Evolutionary conservation across 805 yeast species (phyloP), one percentile per base, ranked within the genome.

Genomic region (Kodamaea kakaduensis): DNA sequence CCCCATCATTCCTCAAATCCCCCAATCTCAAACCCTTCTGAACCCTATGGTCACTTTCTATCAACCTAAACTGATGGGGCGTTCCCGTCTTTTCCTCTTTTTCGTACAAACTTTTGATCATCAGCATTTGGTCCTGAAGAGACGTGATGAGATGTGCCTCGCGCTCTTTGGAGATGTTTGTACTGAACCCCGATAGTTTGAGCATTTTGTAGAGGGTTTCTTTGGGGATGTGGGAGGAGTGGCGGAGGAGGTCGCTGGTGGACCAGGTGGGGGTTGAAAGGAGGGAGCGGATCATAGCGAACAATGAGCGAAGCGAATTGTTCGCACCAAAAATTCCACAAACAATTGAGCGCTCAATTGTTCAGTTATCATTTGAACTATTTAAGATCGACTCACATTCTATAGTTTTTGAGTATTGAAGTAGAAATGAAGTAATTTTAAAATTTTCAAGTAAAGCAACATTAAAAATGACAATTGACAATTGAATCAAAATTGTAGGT

Each of bases 161-260:
- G 23, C 67, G 61, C 3, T 47, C 50, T 0, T 36, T 34, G 3
- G 55, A 17, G 8, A 61, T 37, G 5, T 46, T 40, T 7, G 56
- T 45, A 3, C 69, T 62, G 4, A 78, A 44, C 0, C 84, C 83
- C 0, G 82, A 70, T 14, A 77, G 50, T 25, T 61, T 60, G 20
- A 74, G 46, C 31, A 77, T 47, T 26, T 61, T 71, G 21, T 37
- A 40, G 12, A 56, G 45, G 4, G 47, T 37, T 13, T 35, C 34
- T 12, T 44, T 34, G 31, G 45, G 47, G 13, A 55, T 33, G 3
- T 27, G 23, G 9, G 30, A 8, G 7, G 32, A 10, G 17, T 35
- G 23, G 19, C 27, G 14, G n/a, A 38, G 32, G 13, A 46, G 36
- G n/a, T 44, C 45, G 6, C 25, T 31, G 10, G 42, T 34, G 4